Percentiles rank a stretch among this genome's conserved stretches.
These are phyloP conservation scores for Escallonia herrerae DNA, from an alignment of 129 eudicot species.

Conservation along the genomic window DNA sequence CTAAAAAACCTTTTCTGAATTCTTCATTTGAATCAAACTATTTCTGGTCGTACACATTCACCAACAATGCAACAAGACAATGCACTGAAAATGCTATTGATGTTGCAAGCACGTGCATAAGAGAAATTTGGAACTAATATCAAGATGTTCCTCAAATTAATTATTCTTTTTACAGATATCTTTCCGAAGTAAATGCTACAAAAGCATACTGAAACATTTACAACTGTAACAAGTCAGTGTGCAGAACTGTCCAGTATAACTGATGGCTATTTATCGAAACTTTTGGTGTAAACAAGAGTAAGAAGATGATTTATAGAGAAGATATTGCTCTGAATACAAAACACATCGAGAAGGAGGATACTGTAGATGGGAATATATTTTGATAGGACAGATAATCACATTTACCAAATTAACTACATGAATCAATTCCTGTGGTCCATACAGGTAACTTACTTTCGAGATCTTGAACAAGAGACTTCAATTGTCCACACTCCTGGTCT, in stretches of 20 bases:
- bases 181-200: too few species aligned
- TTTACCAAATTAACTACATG: too few species aligned
- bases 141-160: too few species aligned
- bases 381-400: too few species aligned
- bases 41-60: not conserved
- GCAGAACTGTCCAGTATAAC: too few species aligned
- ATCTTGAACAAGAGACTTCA: slow-evolving; percentile 70
- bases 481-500: slow-evolving; percentile 55
- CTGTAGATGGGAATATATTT: not conserved
- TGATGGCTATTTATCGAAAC: not conserved
- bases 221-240: too few species aligned
- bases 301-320: not conserved
- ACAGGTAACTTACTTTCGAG: slow-evolving; percentile 47
- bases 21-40: not conserved
- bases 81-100: not conserved
- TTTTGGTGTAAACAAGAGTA: not conserved
- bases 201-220: too few species aligned
- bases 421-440: not conserved
- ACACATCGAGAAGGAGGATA: not conserved
- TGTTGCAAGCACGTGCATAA: too few species aligned
- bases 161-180: too few species aligned
- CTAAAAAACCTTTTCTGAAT: not conserved
- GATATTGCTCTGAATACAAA: not conserved
- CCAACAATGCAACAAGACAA: too few species aligned
- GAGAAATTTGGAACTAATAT: too few species aligned